Evolutionary conservation across 106 monocot genomes (phyloP), one percentile per base, ranked within the genome.

Genomic region (Dendrobium officinale): DNA sequence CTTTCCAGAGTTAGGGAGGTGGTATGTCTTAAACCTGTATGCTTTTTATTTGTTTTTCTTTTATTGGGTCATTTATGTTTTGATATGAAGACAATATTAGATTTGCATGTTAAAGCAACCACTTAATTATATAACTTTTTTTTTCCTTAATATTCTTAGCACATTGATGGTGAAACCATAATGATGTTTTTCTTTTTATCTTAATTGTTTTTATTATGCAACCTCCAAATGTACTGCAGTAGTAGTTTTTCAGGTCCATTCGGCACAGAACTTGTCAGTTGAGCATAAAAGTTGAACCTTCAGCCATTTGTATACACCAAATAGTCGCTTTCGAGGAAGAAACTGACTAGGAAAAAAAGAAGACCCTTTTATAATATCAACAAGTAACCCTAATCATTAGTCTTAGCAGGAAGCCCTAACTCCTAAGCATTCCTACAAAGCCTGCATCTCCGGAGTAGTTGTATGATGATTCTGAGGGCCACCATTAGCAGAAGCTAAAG

Each of bases 1-100:
- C 19, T 66, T 80, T 18, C 75, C 81, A 33, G 83, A 88, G 24
- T 44, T 51, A 37, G 72, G 13, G 44, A 74, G 42, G 47, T 33
- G 80, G 94, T 92, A 90, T 81, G 90, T 84, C 48, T 67, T 59
- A 24, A 47, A 74, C 19, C 42, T 74, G 15, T 4, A 0, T 1
- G 9, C 0, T 44, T 74, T 4, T 43, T 44, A 43, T 5, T 42
- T 26, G 2, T 42, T 70, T 5, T 70, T 70, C 33, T 31, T 33
- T 70, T 70, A 2, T 31, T 31, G n/a, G 70, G 70, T 70, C 26
- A 3, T 9, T 70, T 61, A 6, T 24, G 24, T 6, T 8, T 61
- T 24, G 61, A 3, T 5, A 61, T 20, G n/a, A 24, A 61, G 9
- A 7, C 3, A 3, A 61, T 61, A 24, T 61, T 61, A 61, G 59